These are phyloP conservation scores for Cardamine chenopodiifolia DNA, from an alignment of 345 rosid genomes.

Conservation along the genomic window DNA sequence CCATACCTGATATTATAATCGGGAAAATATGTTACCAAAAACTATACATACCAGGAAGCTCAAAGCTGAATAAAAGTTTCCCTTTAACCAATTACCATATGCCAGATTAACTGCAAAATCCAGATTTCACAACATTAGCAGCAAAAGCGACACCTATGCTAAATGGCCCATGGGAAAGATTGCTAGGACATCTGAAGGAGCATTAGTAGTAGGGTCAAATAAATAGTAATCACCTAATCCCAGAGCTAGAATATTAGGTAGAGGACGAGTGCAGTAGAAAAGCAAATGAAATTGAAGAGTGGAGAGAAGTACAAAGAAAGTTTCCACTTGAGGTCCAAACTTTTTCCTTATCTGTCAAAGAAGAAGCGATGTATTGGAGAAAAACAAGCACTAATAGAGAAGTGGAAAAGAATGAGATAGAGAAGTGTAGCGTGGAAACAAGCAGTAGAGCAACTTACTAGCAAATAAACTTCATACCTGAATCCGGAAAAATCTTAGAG, in stretches of 20 bases:
- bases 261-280: constrained; percentile 92
- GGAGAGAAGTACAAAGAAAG: constrained; percentile 82
- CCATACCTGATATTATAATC: neutral
- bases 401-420: constrained; percentile 31
- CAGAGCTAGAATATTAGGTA: constrained; percentile 85
- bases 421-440: constrained; percentile 23
- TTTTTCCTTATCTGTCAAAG: constrained; percentile 64
- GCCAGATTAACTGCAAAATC: constrained; percentile 76
- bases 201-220: constrained; percentile 13
- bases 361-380: constrained; percentile 8
- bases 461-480: constrained; percentile 59
- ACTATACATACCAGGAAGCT: constrained; percentile 71
- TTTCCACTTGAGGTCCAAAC: constrained; percentile 93
- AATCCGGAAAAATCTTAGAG: constrained; percentile 78
- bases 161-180: neutral
- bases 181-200: constrained; percentile 6
- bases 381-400: constrained; percentile 15
- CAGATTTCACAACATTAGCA: constrained; percentile 35
- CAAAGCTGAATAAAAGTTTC: constrained; percentile 63
- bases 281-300: constrained; percentile 88
- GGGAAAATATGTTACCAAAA: constrained; percentile 11
- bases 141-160: neutral
- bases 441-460: constrained; percentile 1
- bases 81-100: constrained; percentile 75
- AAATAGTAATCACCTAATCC: constrained; percentile 67